Evolutionary conservation across 441 rosid genomes (phyloP), one percentile per base, ranked within the genome.

Genomic region (Viola pubescens): DNA sequence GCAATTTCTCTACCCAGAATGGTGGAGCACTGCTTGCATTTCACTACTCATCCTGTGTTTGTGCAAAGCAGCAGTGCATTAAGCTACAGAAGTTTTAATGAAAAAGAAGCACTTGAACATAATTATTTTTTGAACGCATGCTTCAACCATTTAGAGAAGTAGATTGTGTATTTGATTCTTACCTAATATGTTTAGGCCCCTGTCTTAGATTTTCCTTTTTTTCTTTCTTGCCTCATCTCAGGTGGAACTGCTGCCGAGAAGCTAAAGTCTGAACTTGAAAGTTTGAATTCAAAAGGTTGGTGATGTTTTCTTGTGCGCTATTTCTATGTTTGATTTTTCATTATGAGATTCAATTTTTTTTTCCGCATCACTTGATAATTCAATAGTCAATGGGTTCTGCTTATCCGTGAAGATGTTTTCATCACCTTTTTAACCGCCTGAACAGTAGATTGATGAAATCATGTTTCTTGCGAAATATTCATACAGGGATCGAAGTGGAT

Each of bases 271-370:
- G 86, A 88, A 71, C 82, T 94, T 16, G 76, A 80, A 73, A 81
- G 78, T 56, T 73, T 85, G 74, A 94, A 77, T 63, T 83, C 95
- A 3, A 81, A 75, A 90, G 98, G 97, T 86, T 56, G 50, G 37
- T 7, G 4, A 6, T 52, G 46, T 48, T 56, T 3, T 37, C 5
- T n/a, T 34, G 6, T 41, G 4, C 7, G 38, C 6, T 10, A 41
- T 41, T 37, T 7, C 8, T 9, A 4, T 14, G 9, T 37, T 26
- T 14, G 38, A 37, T 37, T 54, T 45, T 47, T 38, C n/a, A 14
- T 16, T 3, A 16, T 37, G 11, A 40, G 37, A 46, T 48, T 6
- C 3, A 11, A 9, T 10, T 19, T 60, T 41, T 41, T n/a, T 45
- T 37, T 39, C 40, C 3, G 34, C 34, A 26, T 26, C 34, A 26